Conservation (phyloP, 768 basidiomycete species). For the Boletus bicolor region DNA sequence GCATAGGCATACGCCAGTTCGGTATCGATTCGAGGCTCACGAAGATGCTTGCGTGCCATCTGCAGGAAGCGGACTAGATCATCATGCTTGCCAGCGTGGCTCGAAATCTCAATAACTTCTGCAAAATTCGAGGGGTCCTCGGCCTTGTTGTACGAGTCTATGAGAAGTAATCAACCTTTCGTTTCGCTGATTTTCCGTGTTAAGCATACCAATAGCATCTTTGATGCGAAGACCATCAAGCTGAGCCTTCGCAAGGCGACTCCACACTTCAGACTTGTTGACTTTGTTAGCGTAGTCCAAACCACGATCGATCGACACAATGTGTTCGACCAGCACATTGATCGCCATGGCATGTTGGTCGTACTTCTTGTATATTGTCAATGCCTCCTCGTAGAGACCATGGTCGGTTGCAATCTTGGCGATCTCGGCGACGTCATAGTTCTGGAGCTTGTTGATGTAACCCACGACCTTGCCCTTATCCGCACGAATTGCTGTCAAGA, state of each 20-base stretch:
- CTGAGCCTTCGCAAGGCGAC: conserved; percentile 96
- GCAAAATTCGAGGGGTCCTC: conserved; percentile 91
- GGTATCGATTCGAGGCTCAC: conserved; percentile 97
- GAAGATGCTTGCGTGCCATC: conserved; percentile 96
- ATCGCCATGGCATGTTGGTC: conserved; percentile 94
- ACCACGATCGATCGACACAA: conserved; percentile 96
- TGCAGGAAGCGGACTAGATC: conserved; percentile 96
- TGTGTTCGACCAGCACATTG: conserved; percentile 96
- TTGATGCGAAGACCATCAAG: conserved; percentile 97
- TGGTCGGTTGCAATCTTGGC: conserved; percentile 97
- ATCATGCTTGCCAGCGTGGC: conserved; percentile 86
- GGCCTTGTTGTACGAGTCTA: conserved; percentile 97
- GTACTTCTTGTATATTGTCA: conserved; percentile 97
- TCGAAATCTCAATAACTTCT: conserved; percentile 95
- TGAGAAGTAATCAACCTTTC: conserved; percentile 1
- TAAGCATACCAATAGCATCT: conserved; percentile 84
- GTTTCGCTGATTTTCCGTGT: not conserved
- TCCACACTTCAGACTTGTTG: conserved; percentile 96
- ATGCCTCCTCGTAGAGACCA: conserved; percentile 91
- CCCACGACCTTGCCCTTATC: conserved; percentile 98
- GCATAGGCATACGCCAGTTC: conserved; percentile 98
- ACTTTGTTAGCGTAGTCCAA: conserved; percentile 95
- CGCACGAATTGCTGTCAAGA: conserved; percentile 93
- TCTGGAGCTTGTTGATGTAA: conserved; percentile 96
- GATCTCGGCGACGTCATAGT: conserved; percentile 93